phyloP scores from a whole-genome alignment of 371 early-diverging fungal genomes.

The Mucor irregularis region DNA sequence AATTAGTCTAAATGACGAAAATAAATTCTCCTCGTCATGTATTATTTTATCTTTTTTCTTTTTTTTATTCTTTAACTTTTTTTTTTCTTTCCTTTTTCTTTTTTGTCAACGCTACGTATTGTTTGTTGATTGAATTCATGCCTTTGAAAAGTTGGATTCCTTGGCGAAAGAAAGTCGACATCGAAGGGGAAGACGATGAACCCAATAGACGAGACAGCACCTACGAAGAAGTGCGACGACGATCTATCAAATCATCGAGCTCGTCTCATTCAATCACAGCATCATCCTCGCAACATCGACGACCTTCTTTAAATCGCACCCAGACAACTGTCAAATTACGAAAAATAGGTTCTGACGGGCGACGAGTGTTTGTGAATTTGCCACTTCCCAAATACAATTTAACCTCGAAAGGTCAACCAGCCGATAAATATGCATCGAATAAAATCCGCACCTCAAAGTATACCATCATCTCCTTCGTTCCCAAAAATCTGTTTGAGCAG shows the following conservation, averaged over 20 bases:
- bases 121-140: not conserved
- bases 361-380: conserved; percentile 70
- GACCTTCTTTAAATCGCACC: conserved; percentile 5
- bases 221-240: conserved; percentile 1
- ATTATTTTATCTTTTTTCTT: not conserved
- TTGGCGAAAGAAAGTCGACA: not conserved
- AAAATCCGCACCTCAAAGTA: conserved; percentile 91
- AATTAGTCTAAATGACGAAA: not conserved
- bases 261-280: not conserved
- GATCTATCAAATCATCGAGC: not conserved
- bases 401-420: conserved; percentile 53
- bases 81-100: not conserved
- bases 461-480: conserved; percentile 88
- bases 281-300: not conserved
- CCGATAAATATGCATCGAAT: conserved; percentile 56
- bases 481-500: conserved; percentile 96
- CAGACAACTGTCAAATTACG: conserved; percentile 35
- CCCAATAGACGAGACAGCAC: not conserved
- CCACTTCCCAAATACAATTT: conserved; percentile 59
- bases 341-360: conserved; percentile 34
- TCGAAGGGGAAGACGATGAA: not conserved
- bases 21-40: not conserved
- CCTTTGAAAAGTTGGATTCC: not conserved
- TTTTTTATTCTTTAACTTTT: not conserved
- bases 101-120: not conserved